Evolutionary conservation across 202 grass and related monocot species (phyloP), one percentile per base, ranked within the genome.

Genomic region (Musa balbisiana): DNA sequence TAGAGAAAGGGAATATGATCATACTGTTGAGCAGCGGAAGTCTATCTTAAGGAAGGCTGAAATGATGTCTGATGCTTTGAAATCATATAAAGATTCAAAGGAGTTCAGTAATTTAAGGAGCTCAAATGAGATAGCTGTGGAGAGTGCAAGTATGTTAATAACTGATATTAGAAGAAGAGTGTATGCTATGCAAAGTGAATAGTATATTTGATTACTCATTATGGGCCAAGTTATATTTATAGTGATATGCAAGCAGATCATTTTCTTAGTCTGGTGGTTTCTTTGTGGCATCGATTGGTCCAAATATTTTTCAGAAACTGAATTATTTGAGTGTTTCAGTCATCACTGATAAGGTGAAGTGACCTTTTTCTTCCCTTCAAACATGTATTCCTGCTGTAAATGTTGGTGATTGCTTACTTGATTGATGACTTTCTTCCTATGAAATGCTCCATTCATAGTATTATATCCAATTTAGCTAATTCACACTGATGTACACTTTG

Each of bases 11-110:
- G 81, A 92, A 72, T 71, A 59, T 1, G 83, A 84, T 71, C 77
- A 65, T 52, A 63, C 77, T 82, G 79, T 73, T 63, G 84, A 83
- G 52, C 71, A 73, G 78, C 87, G 76, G 53, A 90, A 84, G 64
- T 81, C 81, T 67, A 96, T 92, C 74, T 76, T 96, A 60, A 75
- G 78, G 64, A 96, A 86, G 81, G 89, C 92, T 12, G 76, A 79
- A 80, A 62, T 56, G 10, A 81, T 96, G 82, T 96, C 85, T 59
- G 74, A 80, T 90, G 73, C 84, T 84, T 74, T 96, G 11, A 96
- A 90, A 68, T 78, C 71, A 60, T 76, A 67, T 81, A 92, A 89
- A 79, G 83, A 88, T 73, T 66, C 71, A 0, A 84, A 74, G 27
- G 66, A 85, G 43, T 69, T 33, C 14, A 56, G 51, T 55, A 82